Evolutionary conservation across 257 asterid genomes (phyloP).

Genomic region (Catharanthus roseus): DNA sequence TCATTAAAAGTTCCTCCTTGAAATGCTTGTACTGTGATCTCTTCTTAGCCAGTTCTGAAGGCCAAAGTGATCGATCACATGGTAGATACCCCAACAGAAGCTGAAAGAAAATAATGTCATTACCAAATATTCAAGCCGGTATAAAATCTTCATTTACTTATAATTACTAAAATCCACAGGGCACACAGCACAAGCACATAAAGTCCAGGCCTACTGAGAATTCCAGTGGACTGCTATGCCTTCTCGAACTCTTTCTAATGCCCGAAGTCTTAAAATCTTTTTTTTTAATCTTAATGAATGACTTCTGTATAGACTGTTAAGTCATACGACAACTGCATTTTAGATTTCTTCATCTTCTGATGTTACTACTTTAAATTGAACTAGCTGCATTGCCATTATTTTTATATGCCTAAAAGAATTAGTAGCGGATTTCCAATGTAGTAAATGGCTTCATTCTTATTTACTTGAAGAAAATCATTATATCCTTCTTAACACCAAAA

Average conservation of each 20-base stretch:
- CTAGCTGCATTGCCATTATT: neutral
- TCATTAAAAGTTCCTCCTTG: conserved; percentile 89
- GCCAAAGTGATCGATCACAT: conserved; percentile 71
- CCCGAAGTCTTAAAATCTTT: neutral
- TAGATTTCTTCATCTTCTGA: neutral
- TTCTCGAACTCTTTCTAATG: neutral
- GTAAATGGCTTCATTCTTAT: neutral
- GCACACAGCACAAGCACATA: neutral
- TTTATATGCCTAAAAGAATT: neutral
- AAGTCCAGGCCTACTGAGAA: neutral
- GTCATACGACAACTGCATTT: neutral
- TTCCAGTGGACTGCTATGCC: neutral
- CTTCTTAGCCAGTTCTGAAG: conserved; percentile 75
- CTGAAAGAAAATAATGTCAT: conserved; percentile 37
- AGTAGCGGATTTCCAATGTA: neutral
- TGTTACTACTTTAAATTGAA: neutral
- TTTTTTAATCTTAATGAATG: neutral
- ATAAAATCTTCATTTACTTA: neutral
- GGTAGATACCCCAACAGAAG: conserved; percentile 84
- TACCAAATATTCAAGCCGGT: neutral
- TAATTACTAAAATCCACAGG: neutral
- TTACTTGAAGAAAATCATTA: neutral
- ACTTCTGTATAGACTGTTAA: neutral
- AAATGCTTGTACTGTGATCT: conserved; percentile 76
- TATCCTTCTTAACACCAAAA: neutral